Evolutionary conservation across 768 basidiomycete genomes (phyloP).

Genomic region (Leccinum uliginosum): DNA sequence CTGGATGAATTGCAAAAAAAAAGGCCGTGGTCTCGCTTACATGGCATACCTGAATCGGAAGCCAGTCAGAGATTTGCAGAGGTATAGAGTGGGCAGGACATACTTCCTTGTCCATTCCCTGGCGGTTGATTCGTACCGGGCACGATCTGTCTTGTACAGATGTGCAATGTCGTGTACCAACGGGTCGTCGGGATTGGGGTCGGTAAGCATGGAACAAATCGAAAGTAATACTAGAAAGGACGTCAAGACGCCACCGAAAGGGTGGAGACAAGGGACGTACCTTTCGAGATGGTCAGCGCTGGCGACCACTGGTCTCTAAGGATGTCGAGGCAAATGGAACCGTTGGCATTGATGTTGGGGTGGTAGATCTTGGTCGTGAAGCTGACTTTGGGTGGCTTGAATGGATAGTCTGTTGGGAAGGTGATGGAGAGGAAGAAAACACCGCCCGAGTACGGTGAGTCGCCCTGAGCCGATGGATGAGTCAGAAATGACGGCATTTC

Average conservation of each 20-base stretch:
- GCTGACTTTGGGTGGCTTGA: conserved; percentile 99
- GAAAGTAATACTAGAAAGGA: conserved; percentile 74
- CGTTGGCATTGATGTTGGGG: conserved; percentile 99
- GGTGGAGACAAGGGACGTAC: conserved; percentile 36
- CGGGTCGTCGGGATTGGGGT: conserved; percentile 99
- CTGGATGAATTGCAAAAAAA: conserved; percentile 16
- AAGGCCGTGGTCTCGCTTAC: conserved; percentile 36
- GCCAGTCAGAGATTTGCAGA: not conserved
- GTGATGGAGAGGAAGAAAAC: conserved; percentile 97
- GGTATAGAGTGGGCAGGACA: conserved; percentile 25
- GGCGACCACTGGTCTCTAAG: conserved; percentile 99
- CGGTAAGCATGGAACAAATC: conserved; percentile 99
- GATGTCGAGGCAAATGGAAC: conserved; percentile 98
- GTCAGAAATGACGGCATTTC: conserved; percentile 16
- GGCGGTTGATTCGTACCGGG: conserved; percentile 95
- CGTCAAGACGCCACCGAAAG: not conserved
- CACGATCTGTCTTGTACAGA: conserved; percentile 98
- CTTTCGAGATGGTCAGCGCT: conserved; percentile 98
- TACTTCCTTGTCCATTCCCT: conserved; percentile 99
- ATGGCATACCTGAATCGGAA: conserved; percentile 42
- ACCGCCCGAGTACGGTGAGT: conserved; percentile 97
- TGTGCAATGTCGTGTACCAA: conserved; percentile 98
- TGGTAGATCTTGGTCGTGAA: conserved; percentile 99
- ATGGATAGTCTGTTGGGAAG: conserved; percentile 97
- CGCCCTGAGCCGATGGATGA: conserved; percentile 54